Percentiles rank a stretch among this genome's conserved stretches.
phyloP scores from a whole-genome alignment of 768 basidiomycete species.

The Mycena olivaceomarginata region DNA sequence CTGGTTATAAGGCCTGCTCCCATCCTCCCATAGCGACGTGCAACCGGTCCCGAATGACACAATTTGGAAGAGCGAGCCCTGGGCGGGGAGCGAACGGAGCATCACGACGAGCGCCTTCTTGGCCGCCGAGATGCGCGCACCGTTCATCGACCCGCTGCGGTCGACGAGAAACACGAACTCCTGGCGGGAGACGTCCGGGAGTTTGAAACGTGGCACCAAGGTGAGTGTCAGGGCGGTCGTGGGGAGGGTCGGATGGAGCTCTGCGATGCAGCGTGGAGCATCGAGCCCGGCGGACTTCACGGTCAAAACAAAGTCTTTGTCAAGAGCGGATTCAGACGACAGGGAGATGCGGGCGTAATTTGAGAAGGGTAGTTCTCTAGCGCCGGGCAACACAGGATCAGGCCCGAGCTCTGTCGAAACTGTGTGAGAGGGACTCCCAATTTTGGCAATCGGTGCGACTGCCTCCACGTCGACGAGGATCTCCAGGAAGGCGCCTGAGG shows the following conservation, averaged over 20 bases:
- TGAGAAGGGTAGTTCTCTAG: constrained; percentile 29
- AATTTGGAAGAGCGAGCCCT: constrained; percentile 63
- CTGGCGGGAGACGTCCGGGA: constrained; percentile 56
- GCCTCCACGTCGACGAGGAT: constrained; percentile 23
- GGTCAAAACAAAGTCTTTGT: constrained; percentile 62
- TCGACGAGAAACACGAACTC: constrained; percentile 72
- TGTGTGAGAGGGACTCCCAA: constrained; percentile 34
- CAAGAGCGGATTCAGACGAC: constrained; percentile 41
- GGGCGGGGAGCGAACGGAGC: constrained; percentile 58
- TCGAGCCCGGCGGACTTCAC: constrained; percentile 62
- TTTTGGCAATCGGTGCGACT: constrained; percentile 25
- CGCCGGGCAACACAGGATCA: constrained; percentile 30
- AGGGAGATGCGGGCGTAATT: constrained; percentile 32
- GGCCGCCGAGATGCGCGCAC: constrained; percentile 55
- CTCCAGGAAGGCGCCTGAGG: constrained; percentile 9
- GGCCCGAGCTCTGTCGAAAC: constrained; percentile 41
- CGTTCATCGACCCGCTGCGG: constrained; percentile 63
- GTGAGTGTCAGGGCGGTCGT: constrained; percentile 63
- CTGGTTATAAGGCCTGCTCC: constrained; percentile 49
- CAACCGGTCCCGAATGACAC: constrained; percentile 58
- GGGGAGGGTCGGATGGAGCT: constrained; percentile 44
- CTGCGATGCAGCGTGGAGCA: constrained; percentile 64
- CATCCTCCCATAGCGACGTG: constrained; percentile 53
- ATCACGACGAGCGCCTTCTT: constrained; percentile 61
- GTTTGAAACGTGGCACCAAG: constrained; percentile 63